Evolutionary conservation across 805 yeast species (phyloP).

Genomic region (Candida caryicola): DNA sequence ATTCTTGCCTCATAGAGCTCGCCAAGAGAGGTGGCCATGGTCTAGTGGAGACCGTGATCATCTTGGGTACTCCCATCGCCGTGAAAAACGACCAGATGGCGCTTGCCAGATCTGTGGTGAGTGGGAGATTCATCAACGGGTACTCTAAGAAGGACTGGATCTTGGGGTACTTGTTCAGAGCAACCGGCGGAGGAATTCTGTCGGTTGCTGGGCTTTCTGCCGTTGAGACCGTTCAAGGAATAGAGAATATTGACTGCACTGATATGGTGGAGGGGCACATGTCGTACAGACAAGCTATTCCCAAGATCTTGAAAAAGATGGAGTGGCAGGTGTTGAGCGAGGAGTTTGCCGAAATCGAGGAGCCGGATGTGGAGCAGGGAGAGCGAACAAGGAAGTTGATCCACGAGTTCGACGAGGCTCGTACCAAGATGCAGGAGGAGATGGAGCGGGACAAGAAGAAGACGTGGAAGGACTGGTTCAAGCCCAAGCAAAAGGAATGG

Average conservation of each 20-base stretch:
- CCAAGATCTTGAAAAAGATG: slow-evolving; percentile 62
- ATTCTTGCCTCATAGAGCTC: slow-evolving; percentile 82
- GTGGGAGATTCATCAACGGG: slow-evolving; percentile 88
- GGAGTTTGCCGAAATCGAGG: slow-evolving; percentile 93
- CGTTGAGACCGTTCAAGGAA: slow-evolving; percentile 55
- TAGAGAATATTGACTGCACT: slow-evolving; percentile 87
- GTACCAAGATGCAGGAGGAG: slow-evolving; percentile 54
- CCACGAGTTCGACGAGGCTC: slow-evolving; percentile 82
- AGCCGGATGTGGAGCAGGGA: slow-evolving; percentile 84
- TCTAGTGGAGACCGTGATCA: slow-evolving; percentile 78
- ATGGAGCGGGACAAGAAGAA: slow-evolving; percentile 30
- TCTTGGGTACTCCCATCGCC: slow-evolving; percentile 88
- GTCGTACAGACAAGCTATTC: slow-evolving; percentile 95
- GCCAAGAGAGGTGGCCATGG: slow-evolving; percentile 87
- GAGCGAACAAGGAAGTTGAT: slow-evolving; percentile 82
- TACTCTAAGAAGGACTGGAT: slow-evolving; percentile 94
- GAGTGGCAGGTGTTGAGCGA: slow-evolving; percentile 85
- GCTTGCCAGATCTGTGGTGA: slow-evolving; percentile 77
- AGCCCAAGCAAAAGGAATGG: slow-evolving; percentile 52
- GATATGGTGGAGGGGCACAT: slow-evolving; percentile 89
- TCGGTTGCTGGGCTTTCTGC: slow-evolving; percentile 90
- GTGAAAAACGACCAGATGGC: slow-evolving; percentile 74
- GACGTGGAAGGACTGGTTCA: slow-evolving; percentile 50
- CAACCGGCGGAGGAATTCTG: slow-evolving; percentile 90
- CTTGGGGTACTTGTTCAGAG: slow-evolving; percentile 89